Base-by-base conservation (phyloP, 2,329 filamentous ascomycete genomes). In the Aspergillus caelatus region DNA sequence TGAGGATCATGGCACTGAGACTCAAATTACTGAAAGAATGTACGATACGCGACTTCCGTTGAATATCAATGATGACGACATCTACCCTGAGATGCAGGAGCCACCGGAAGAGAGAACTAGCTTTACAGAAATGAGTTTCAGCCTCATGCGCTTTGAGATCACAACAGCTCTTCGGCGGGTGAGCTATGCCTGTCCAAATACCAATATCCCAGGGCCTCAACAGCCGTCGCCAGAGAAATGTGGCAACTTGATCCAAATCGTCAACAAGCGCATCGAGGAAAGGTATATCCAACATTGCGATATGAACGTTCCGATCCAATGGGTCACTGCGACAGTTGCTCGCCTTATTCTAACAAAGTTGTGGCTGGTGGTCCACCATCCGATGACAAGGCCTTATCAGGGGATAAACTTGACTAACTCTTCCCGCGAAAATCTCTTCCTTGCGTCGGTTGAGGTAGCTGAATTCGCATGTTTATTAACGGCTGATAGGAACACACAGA, bases 341-440 rank as follows among this genome's bases (percentile, higher is more conserved):
- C 86, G 90, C 11, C 82, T 94, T 36, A 88, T 94, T 65, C 86
- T 93, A 78, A 88, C 89, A 58, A 94, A 93, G 77, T 88, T 93
- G 81, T 92, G 89, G 80, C 83, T 95, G 41, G 85, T 93, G 64
- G 85, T 92, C 2, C 91, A 94, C 71, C 89, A 94, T 69, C 91
- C 91, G 0, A 84, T 90, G 70, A 87, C 91, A 36, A 85, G 88
- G 58, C 83, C 84, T 39, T 85, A 75, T 43, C 67, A 87, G 30
- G 83, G 82, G n/a, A 77, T 81, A 10, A 83, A 82, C 30, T 80
- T 91, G 9, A 85, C 87, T 0, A 83, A 86, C 57, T 88, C 89
- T 55, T 86, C 87, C 10, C 86, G 88, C 62, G 86, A 92, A 65
- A 88, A 88, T 62, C 81, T 94, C 1, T 91, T 93, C 73, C 79